These are phyloP conservation scores for Tricholoma sp. DNA, from an alignment of 768 basidiomycete species.

Conservation along the genomic window DNA sequence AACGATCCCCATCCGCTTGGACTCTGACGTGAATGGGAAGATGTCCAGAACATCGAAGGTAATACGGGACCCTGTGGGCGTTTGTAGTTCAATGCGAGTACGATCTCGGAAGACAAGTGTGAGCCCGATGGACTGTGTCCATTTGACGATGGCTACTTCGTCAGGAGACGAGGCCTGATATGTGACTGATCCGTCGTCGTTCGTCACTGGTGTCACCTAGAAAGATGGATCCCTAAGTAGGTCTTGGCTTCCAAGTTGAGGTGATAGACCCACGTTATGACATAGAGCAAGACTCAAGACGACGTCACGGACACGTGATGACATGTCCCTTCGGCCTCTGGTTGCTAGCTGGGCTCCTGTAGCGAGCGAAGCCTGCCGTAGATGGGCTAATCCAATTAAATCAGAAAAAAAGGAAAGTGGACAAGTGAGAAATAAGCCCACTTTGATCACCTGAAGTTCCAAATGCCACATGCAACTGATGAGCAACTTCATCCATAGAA, in stretches of 20 bases:
- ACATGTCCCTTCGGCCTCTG: constrained; percentile 91
- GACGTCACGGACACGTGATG: constrained; percentile 86
- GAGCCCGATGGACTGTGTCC: constrained; percentile 93
- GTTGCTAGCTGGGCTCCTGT: constrained; percentile 82
- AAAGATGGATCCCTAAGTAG: not conserved
- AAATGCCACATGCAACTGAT: constrained; percentile 85
- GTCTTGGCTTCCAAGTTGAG: not conserved
- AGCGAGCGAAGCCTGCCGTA: constrained; percentile 50
- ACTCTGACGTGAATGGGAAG: constrained; percentile 98
- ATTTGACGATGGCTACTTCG: constrained; percentile 97
- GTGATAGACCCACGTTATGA: constrained; percentile 69
- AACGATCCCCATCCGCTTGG: constrained; percentile 98
- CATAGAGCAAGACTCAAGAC: constrained; percentile 92
- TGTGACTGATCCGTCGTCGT: constrained; percentile 91
- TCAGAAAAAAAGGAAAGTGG: not conserved
- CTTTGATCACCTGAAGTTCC: constrained; percentile 58
- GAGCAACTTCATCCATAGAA: constrained; percentile 98
- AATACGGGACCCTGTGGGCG: constrained; percentile 57
- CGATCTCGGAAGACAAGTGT: constrained; percentile 88
- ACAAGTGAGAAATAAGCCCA: constrained; percentile 19
- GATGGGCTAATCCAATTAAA: constrained; percentile 26
- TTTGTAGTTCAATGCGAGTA: constrained; percentile 79
- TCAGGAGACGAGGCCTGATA: constrained; percentile 99
- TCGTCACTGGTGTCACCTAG: constrained; percentile 91
- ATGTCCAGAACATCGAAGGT: constrained; percentile 86